Percentiles rank a stretch among this genome's conserved stretches.
These are phyloP conservation scores for Perkinsus marinus DNA, from an alignment of 169 alveolate species.

Conservation along the genomic window DNA sequence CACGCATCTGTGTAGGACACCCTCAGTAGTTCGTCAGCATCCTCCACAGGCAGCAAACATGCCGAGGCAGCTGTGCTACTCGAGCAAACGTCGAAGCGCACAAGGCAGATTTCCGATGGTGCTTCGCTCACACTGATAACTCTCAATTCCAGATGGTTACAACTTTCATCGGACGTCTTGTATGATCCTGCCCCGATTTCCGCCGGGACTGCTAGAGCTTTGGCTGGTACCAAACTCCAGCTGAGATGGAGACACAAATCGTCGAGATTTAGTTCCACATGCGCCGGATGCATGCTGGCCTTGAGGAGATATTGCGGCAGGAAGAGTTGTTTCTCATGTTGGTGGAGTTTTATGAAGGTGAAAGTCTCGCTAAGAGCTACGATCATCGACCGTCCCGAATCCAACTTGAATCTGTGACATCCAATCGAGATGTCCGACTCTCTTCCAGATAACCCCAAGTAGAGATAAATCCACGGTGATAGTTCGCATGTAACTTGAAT, in stretches of 20 bases:
- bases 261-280: not conserved
- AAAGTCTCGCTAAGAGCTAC: not conserved
- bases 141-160: not conserved
- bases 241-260: not conserved
- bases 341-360: not conserved
- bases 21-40: not conserved
- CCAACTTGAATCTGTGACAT: not conserved
- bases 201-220: not conserved
- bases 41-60: not conserved
- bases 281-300: not conserved
- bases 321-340: not conserved
- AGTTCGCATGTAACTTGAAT: not conserved
- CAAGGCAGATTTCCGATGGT: not conserved
- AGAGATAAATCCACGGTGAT: not conserved
- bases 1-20: not conserved
- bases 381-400: not conserved
- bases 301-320: not conserved
- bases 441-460: not conserved
- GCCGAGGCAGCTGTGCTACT: not conserved
- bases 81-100: not conserved
- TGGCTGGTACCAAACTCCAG: not conserved
- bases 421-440: not conserved
- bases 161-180: not conserved
- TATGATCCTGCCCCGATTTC: not conserved
- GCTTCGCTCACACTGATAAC: not conserved